Evolutionary conservation across 2,329 filamentous ascomycete genomes (phyloP).

Genomic region (Diaporthe velutina): DNA sequence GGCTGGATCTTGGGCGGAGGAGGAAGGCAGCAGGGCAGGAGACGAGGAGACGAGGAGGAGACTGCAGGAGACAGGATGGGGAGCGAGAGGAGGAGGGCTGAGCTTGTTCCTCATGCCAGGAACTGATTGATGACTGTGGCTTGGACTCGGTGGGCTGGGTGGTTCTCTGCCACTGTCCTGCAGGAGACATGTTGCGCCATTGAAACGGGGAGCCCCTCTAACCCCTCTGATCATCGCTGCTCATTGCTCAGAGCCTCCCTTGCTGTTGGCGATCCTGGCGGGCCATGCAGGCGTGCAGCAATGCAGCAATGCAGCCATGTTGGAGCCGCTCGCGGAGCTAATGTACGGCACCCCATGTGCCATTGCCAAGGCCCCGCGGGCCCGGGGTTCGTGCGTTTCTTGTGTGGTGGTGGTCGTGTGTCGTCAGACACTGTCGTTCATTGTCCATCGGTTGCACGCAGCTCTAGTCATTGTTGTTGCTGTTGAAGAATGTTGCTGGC

Average conservation of each 20-base stretch:
- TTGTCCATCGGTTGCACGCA: slow-evolving; percentile 7
- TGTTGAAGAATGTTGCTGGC: neutral
- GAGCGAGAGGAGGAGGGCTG: slow-evolving; percentile 3
- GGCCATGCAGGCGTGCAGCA: neutral
- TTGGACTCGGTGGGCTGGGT: neutral
- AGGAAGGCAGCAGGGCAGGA: neutral
- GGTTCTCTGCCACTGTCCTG: neutral
- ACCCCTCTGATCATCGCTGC: too few relatives aligned
- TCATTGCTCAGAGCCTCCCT: neutral
- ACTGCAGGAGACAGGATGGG: neutral
- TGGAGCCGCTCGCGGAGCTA: slow-evolving; percentile 20
- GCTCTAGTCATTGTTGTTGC: neutral
- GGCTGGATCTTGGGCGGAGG: slow-evolving; percentile 3
- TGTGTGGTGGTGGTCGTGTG: neutral
- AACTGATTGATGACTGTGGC: neutral
- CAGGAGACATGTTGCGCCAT: slow-evolving; percentile 5
- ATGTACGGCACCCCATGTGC: slow-evolving; percentile 12
- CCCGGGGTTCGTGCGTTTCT: neutral
- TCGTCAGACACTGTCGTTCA: slow-evolving; percentile 4
- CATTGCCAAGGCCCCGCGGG: slow-evolving; percentile 16
- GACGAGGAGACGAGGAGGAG: neutral
- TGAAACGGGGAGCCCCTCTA: slow-evolving; percentile 12
- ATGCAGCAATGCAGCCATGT: slow-evolving; percentile 1
- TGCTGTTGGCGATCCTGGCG: slow-evolving; percentile 24
- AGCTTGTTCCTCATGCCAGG: slow-evolving; percentile 13